Evolutionary conservation across 805 yeast genomes (phyloP).

Genomic region (Ogataea neopini): DNA sequence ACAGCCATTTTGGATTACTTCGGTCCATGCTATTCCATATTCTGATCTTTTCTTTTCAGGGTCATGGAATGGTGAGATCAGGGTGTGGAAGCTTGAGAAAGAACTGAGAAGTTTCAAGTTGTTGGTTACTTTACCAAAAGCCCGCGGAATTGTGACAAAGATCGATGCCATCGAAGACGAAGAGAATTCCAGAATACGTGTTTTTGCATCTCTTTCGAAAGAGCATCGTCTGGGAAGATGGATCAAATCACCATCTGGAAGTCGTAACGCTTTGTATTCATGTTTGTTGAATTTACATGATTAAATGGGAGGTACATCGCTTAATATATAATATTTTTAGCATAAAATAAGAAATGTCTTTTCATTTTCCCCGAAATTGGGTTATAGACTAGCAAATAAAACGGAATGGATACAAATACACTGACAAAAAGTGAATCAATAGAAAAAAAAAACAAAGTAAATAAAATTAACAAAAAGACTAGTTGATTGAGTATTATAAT

Average conservation of each 20-base stretch:
- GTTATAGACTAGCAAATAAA: neutral
- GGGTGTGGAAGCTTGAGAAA: slow-evolving; percentile 74
- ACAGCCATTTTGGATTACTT: slow-evolving; percentile 85
- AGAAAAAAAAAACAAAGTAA: neutral
- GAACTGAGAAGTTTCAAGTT: slow-evolving; percentile 60
- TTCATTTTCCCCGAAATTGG: neutral
- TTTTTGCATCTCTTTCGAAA: slow-evolving; percentile 71
- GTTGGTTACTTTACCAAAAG: slow-evolving; percentile 56
- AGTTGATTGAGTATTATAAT: neutral
- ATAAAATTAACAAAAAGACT: neutral
- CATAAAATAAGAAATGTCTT: neutral
- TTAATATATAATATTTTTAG: neutral
- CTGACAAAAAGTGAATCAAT: neutral
- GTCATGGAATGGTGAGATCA: slow-evolving; percentile 78
- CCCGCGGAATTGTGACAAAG: slow-evolving; percentile 69
- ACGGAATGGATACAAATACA: neutral
- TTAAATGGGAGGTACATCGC: slow-evolving; percentile 6
- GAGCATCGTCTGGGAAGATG: slow-evolving; percentile 92
- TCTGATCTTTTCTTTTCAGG: slow-evolving; percentile 85
- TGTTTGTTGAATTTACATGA: slow-evolving; percentile 41
- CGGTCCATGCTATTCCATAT: slow-evolving; percentile 79
- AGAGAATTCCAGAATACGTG: slow-evolving; percentile 50
- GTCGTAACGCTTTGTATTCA: slow-evolving; percentile 72
- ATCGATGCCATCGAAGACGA: slow-evolving; percentile 57
- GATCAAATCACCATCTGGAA: slow-evolving; percentile 61